These are phyloP conservation scores for Tolypocladium endophyticum DNA, from an alignment of 2,329 filamentous ascomycete species.

Conservation along the genomic window DNA sequence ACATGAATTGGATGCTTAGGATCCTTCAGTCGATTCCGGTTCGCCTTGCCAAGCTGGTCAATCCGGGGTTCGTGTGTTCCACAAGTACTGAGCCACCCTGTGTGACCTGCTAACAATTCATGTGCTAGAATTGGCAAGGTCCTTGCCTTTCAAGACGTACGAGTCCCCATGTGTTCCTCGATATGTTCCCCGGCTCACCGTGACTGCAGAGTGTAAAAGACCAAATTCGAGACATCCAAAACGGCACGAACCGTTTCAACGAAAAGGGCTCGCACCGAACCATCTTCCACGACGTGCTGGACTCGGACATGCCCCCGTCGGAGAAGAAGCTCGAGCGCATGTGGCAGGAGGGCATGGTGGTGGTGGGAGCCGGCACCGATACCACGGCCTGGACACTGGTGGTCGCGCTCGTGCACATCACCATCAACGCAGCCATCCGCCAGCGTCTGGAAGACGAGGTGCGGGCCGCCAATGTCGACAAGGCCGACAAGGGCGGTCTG, in stretches of 20 bases:
- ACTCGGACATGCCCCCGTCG: background rate
- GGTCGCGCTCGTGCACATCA: background rate
- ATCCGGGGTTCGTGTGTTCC: background rate
- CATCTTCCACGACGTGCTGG: background rate
- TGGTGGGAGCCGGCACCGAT: background rate
- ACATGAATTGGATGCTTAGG: background rate
- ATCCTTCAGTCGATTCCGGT: background rate
- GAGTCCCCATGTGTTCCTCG: background rate
- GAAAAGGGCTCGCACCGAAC: background rate
- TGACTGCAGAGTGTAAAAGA: background rate
- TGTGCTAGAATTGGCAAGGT: background rate
- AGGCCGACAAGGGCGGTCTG: background rate
- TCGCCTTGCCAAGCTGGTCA: background rate
- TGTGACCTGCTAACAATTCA: background rate
- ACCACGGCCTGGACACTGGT: background rate
- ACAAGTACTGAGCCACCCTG: too few relatives aligned
- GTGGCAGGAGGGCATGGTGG: background rate
- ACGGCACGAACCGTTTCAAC: background rate
- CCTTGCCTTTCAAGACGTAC: background rate
- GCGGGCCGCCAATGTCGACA: background rate
- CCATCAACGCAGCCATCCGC: background rate
- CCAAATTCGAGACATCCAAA: background rate
- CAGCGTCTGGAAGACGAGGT: background rate
- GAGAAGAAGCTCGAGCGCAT: background rate
- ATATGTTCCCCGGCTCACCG: background rate